Percentiles rank a stretch among this genome's conserved stretches.
Evolutionary conservation across 2,329 filamentous ascomycete species (phyloP).

Genomic region (Tolypocladium pustulatum): DNA sequence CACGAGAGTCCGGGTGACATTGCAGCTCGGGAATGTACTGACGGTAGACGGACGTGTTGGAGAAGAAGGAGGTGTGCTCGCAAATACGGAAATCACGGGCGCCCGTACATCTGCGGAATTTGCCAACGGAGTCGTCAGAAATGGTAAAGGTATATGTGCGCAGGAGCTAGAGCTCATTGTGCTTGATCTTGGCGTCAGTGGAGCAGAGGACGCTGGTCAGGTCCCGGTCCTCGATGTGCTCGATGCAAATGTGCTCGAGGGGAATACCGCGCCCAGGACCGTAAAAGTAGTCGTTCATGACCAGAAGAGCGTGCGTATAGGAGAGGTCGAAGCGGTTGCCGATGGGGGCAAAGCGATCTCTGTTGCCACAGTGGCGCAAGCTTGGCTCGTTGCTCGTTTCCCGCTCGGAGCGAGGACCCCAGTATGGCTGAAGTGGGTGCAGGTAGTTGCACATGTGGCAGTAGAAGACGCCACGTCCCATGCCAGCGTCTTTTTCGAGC

Average conservation of each 20-base stretch:
- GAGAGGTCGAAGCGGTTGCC: constrained; percentile 10
- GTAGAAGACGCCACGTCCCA: constrained; percentile 8
- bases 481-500: constrained; percentile 7
- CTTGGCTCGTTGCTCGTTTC: neutral
- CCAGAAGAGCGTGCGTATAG: constrained; percentile 10
- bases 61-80: constrained; percentile 12
- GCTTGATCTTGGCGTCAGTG: constrained; percentile 8
- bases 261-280: constrained; percentile 9
- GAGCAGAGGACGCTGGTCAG: constrained; percentile 5
- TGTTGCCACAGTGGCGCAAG: constrained; percentile 3
- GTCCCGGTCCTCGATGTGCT: constrained; percentile 6
- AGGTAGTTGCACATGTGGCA: constrained; percentile 9
- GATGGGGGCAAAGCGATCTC: constrained; percentile 9
- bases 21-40: constrained; percentile 10
- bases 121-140: neutral
- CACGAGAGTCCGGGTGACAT: constrained; percentile 1
- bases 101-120: constrained; percentile 8
- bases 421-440: constrained; percentile 7
- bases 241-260: constrained; percentile 6
- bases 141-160: constrained; percentile 9
- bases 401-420: constrained; percentile 4
- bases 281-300: constrained; percentile 11
- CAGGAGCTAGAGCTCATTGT: constrained; percentile 9
- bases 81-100: constrained; percentile 12
- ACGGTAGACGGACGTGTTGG: constrained; percentile 7